Evolutionary conservation across 2,329 filamentous ascomycete species (phyloP).

Genomic region (Venturia nashicola): DNA sequence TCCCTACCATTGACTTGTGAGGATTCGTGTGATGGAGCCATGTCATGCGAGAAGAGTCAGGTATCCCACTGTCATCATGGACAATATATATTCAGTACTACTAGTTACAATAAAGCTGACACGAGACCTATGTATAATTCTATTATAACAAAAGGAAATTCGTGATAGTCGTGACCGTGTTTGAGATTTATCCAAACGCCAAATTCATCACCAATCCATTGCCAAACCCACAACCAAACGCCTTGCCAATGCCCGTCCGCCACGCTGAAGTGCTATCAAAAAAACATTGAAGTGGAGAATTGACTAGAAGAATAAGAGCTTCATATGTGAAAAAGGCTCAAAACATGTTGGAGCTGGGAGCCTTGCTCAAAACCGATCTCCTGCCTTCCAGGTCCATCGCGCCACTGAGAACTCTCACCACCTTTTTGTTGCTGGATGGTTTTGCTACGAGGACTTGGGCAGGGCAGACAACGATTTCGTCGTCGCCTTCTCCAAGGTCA

Average conservation of each 20-base stretch:
- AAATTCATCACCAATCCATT: not conserved
- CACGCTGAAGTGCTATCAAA: not conserved
- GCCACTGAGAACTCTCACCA: conserved; percentile 36
- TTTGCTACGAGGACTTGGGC: conserved; percentile 78
- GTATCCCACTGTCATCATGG: not conserved
- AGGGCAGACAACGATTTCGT: conserved; percentile 90
- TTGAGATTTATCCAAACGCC: not conserved
- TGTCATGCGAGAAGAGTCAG: not conserved
- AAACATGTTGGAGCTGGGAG: conserved; percentile 6
- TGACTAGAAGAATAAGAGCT: not conserved
- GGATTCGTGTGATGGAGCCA: not conserved
- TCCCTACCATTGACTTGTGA: not conserved
- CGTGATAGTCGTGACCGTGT: not conserved
- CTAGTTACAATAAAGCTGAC: not conserved
- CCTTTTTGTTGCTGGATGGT: conserved; percentile 31
- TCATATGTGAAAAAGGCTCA: not conserved
- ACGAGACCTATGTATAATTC: not conserved
- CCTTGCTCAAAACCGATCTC: not conserved
- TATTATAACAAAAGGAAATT: not conserved
- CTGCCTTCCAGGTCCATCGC: conserved; percentile 32
- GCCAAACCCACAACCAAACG: not conserved
- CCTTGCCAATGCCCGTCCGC: not conserved
- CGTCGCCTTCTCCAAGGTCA: conserved; percentile 73
- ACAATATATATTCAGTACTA: not conserved
- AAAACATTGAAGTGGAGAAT: not conserved